These are phyloP conservation scores for Sporothrix luriei DNA, from an alignment of 2,329 filamentous ascomycete genomes.

Conservation along the genomic window DNA sequence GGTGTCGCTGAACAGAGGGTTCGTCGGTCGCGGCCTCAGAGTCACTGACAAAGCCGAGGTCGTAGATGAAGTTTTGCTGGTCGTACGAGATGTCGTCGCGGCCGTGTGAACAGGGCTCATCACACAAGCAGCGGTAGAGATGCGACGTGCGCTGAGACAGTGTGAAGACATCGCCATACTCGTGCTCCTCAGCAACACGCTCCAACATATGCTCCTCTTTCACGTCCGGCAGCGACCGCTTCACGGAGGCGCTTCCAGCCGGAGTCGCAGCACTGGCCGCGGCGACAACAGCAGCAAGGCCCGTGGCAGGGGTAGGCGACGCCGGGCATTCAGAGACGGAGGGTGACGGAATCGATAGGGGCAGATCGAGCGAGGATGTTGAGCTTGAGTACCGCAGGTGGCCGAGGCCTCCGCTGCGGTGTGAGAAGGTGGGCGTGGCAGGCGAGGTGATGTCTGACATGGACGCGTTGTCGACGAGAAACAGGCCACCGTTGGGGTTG, in stretches of 20 bases:
- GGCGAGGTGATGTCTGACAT: constrained; percentile 69
- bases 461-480: constrained; percentile 57
- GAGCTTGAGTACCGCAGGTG: constrained; percentile 68
- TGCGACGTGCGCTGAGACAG: constrained; percentile 38
- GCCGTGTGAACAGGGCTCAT: constrained; percentile 62
- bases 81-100: constrained; percentile 43
- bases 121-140: constrained; percentile 70
- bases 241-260: constrained; percentile 56
- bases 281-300: constrained; percentile 57
- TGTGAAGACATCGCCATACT: constrained; percentile 5
- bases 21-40: constrained; percentile 53
- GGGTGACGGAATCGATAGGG: constrained; percentile 44
- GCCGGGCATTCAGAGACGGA: constrained; percentile 54
- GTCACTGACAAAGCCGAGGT: constrained; percentile 67
- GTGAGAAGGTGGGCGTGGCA: constrained; percentile 69
- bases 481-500: constrained; percentile 42
- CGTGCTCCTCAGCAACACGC: constrained; percentile 50
- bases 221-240: constrained; percentile 75
- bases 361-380: constrained; percentile 71
- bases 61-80: constrained; percentile 61
- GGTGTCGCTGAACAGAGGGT: constrained; percentile 12
- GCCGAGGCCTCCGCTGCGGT: constrained; percentile 51
- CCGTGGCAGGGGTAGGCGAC: constrained; percentile 50
- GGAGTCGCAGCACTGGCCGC: constrained; percentile 49
- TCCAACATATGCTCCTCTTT: constrained; percentile 83